Conservation (phyloP, 2,329 filamentous ascomycete genomes). For the Leptoxyphium fumago region DNA sequence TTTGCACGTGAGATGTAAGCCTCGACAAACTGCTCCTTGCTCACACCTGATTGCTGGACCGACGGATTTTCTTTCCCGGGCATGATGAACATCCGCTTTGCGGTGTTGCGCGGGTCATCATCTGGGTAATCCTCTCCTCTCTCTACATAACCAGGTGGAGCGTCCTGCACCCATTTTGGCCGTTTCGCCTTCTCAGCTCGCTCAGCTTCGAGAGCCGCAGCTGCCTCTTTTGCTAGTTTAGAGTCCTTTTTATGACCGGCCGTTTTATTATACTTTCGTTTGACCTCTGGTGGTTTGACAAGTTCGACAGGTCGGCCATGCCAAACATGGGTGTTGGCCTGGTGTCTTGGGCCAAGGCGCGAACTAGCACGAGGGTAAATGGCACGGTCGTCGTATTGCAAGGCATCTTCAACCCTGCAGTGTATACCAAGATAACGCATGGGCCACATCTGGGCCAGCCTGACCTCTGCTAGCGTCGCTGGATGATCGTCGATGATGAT, state of each 20-base stretch:
- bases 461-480: constrained; percentile 72
- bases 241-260: constrained; percentile 55
- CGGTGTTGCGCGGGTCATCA: constrained; percentile 60
- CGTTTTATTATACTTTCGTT: constrained; percentile 55
- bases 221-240: constrained; percentile 65
- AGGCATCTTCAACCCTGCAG: constrained; percentile 83
- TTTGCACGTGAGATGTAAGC: constrained; percentile 62
- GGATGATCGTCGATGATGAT: constrained; percentile 43
- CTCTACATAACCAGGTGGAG: constrained; percentile 69
- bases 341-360: constrained; percentile 76
- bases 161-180: constrained; percentile 87
- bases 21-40: constrained; percentile 47
- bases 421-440: constrained; percentile 93
- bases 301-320: constrained; percentile 76
- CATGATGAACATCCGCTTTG: constrained; percentile 66
- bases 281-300: constrained; percentile 74
- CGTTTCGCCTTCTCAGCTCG: constrained; percentile 64
- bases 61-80: constrained; percentile 24
- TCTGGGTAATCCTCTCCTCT: constrained; percentile 67
- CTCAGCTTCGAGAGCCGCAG: constrained; percentile 68
- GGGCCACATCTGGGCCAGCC: constrained; percentile 88
- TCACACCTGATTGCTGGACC: neutral
- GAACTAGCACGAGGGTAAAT: constrained; percentile 95
- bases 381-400: constrained; percentile 85
- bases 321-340: constrained; percentile 76